Percentiles rank a stretch among this genome's conserved stretches.
Conservation (phyloP, 805 yeast species). For the Starmerella ratchasimensis region DNA sequence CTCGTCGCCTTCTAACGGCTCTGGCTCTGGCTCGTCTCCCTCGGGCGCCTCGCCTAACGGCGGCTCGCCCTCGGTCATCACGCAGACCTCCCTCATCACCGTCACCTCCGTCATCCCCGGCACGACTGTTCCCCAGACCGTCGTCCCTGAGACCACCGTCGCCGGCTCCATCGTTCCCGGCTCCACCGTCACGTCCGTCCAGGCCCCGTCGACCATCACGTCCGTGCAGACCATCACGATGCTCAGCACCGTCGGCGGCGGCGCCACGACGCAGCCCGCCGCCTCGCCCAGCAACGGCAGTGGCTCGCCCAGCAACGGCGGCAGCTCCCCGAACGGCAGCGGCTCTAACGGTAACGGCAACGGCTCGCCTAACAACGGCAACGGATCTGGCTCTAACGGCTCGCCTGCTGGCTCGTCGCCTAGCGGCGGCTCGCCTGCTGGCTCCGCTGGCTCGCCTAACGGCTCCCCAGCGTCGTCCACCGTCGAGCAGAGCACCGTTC, state of each 20-base stretch:
- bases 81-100: constrained; percentile 1
- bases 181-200: constrained; percentile 4
- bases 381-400: no score
- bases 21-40: no score
- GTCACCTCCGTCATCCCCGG: constrained; percentile 5
- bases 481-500: no score
- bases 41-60: no score
- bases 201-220: neutral
- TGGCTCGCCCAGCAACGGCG: neutral
- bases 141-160: constrained; percentile 3
- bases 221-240: neutral
- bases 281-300: neutral
- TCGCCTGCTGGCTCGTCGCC: no score
- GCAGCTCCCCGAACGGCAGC: neutral
- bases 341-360: no score
- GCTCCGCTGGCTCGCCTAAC: no score
- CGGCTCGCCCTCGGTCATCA: neutral
- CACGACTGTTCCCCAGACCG: constrained; percentile 8
- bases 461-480: no score
- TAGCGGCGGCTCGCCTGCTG: no score
- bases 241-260: neutral
- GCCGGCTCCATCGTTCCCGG: constrained; percentile 15
- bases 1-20: no score
- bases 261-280: neutral
- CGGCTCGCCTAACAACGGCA: no score